Conservation (phyloP, 306 rosid species). For the Malus domestica region ASM211411v1 NC_041805.1:32780501-32781000, state of each 20-base stretch:
- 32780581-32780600: constrained; percentile 88
- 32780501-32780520: constrained; percentile 57
- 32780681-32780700: constrained; percentile 76
- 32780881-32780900: constrained; percentile 48
- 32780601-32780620: constrained; percentile 63
- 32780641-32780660: constrained; percentile 80
- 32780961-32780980: constrained; percentile 55
- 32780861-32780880: constrained; percentile 41
- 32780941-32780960: constrained; percentile 55
- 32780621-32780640: constrained; percentile 57
- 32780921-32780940: constrained; percentile 62
- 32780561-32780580: constrained; percentile 79
- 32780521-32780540: constrained; percentile 72
- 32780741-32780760: constrained; percentile 61
- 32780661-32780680: constrained; percentile 59
- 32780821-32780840: constrained; percentile 50
- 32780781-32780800: constrained; percentile 75
- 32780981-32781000: constrained; percentile 62
- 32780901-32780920: constrained; percentile 54
- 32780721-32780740: constrained; percentile 56
- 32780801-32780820: constrained; percentile 60
- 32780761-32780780: constrained; percentile 69
- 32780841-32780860: constrained; percentile 57
- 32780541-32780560: constrained; percentile 48
- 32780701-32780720: constrained; percentile 63